These are phyloP conservation scores for Silene uniflora DNA, from an alignment of 148 eudicot genomes.

Conservation along the genomic window DNA sequence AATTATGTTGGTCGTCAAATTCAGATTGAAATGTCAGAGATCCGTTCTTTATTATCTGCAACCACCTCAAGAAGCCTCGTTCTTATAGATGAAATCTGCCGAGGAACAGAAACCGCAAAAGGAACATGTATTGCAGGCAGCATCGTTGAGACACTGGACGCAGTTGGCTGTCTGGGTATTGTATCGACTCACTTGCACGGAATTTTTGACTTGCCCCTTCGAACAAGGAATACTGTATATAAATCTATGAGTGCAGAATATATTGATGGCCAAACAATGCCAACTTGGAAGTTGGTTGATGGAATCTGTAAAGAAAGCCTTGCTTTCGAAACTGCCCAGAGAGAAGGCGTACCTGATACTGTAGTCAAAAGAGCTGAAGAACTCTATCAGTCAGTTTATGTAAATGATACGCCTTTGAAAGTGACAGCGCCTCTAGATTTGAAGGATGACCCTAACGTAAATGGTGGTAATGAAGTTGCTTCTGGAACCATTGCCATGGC, in stretches of 20 bases:
- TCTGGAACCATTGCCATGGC: conserved; percentile 11
- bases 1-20: conserved; percentile 10
- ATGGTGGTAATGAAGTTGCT: conserved; percentile 18
- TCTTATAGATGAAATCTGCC: conserved; percentile 92
- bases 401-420: conserved; percentile 29
- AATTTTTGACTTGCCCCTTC: conserved; percentile 76
- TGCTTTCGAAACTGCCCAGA: conserved; percentile 90
- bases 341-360: conserved; percentile 75
- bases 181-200: conserved; percentile 94
- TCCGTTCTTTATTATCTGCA: conserved; percentile 67
- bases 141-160: conserved; percentile 76
- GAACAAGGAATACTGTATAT: conserved; percentile 40
- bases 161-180: conserved; percentile 73
- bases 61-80: conserved; percentile 89
- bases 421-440: conserved; percentile 7
- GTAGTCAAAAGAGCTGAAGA: conserved; percentile 76
- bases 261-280: conserved; percentile 62
- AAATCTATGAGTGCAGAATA: conserved; percentile 79
- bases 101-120: conserved; percentile 95
- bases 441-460: conserved; percentile 12
- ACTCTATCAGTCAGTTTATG: conserved; percentile 53
- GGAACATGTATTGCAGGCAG: conserved; percentile 98
- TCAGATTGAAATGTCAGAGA: conserved; percentile 97
- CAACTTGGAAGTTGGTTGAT: conserved; percentile 90
- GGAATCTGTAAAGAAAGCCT: conserved; percentile 96